Base-by-base conservation (phyloP, 2,329 filamentous ascomycete species). In the Fusarium continuum region DNA sequence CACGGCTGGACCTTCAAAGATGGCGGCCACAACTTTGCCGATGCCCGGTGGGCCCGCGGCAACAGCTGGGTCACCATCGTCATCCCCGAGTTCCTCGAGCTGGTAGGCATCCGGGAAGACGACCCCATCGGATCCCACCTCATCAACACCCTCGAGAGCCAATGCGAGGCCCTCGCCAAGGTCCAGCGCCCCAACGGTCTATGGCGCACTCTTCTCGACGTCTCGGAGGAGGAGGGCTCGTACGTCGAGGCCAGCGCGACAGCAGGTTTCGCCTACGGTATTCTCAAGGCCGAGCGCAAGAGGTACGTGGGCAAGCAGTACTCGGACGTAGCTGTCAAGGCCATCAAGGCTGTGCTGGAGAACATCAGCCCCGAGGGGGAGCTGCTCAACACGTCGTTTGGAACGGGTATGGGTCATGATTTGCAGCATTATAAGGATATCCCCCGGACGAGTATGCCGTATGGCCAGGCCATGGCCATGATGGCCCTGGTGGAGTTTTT, bases 401-500 rank as follows among this genome's bases (percentile, higher is more conserved):
- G 91, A 1, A 94, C 91, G 1, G 88, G 81, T 0, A 93, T 94
- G 90, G 91, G 91, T 0, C 81, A 85, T 64, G 83, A 84, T 54
- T 74, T 93, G 71, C 85, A 93, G 76, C 89, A 92, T 74, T 93
- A 94, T 72, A 89, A 90, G 75, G 85, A 91, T 62, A 93, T 94
- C 55, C 83, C 87, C 2, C 77, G 88, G 60, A 94, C 91, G 3
- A 89, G 88, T 67, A 94, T 93, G 91, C 91, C 91, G 7, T 93
- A 93, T 69, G 91, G 91, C 0, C 91, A 93, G 74, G 89, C 90
- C 1, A 93, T 93, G 91, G 91, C 89, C 1, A 92, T 93, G 62
- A 92, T 93, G 88, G 88, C 89, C 1, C 74, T 93, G 63, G 90
- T 89, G 0, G 91, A 94, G 76, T 91, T 89, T 67, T 72, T 91